Percentiles rank a stretch among this genome's conserved stretches.
Evolutionary conservation across 2,329 filamentous ascomycete genomes (phyloP).

Genomic region (Calonectria fujianensis): DNA sequence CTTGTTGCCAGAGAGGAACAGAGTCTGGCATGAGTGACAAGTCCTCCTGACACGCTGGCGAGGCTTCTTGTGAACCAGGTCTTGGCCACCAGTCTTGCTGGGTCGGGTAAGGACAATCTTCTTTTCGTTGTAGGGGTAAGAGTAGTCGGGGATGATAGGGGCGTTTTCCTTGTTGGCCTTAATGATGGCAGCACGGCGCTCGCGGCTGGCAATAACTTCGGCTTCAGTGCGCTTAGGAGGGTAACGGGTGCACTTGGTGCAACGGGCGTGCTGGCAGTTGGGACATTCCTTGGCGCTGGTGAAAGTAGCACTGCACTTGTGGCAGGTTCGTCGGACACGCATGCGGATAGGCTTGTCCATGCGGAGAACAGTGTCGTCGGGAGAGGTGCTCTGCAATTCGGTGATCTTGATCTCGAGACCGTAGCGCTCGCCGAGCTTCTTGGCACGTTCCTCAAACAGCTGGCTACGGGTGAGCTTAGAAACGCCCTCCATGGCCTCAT

Average conservation of each 20-base stretch:
- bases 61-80: slow-evolving; percentile 82
- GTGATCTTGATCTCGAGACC: slow-evolving; percentile 73
- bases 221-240: slow-evolving; percentile 79
- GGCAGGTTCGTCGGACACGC: slow-evolving; percentile 86
- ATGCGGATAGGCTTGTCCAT: slow-evolving; percentile 86
- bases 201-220: slow-evolving; percentile 71
- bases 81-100: slow-evolving; percentile 79
- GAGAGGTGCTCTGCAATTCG: slow-evolving; percentile 70
- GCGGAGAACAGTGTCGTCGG: slow-evolving; percentile 74
- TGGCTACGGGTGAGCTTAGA: slow-evolving; percentile 68
- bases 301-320: slow-evolving; percentile 86
- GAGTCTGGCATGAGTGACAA: slow-evolving; percentile 83
- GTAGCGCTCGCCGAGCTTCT: slow-evolving; percentile 73
- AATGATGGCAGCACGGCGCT: slow-evolving; percentile 68
- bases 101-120: slow-evolving; percentile 76
- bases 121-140: slow-evolving; percentile 66
- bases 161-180: slow-evolving; percentile 76
- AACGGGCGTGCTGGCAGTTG: slow-evolving; percentile 86
- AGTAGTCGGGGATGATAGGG: slow-evolving; percentile 70
- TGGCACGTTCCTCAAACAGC: slow-evolving; percentile 74
- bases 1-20: slow-evolving; percentile 77
- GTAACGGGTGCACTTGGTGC: slow-evolving; percentile 86
- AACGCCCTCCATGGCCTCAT: slow-evolving; percentile 58
- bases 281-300: slow-evolving; percentile 83
- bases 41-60: slow-evolving; percentile 83